Evolutionary conservation across 345 rosid species (phyloP), one percentile per base, ranked within the genome.

Genomic region (Angophora floribunda): DNA sequence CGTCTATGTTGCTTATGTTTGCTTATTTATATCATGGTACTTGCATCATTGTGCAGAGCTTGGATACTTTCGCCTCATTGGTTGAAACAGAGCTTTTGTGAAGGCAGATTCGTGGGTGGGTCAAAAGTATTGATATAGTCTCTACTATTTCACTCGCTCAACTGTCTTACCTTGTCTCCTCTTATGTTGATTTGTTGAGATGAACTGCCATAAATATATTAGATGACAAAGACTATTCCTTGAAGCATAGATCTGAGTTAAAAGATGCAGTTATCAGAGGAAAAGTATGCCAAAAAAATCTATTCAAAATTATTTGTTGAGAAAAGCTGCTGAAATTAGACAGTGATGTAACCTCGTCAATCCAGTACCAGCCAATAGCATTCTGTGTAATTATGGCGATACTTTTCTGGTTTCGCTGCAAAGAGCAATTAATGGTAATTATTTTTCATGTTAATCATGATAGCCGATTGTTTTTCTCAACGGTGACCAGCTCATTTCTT

Each of bases 41-140:
- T 75, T 86, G 61, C 44, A 51, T 63, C 84, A 36, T 89, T 78
- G 65, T 91, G 93, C 98, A 96, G 98, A 85, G 96, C 97, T 85
- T 96, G 97, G 98, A 94, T 96, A 49, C 95, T 96, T 55, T 96
- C 97, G 5, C 93, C 97, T 13, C 93, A 85, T 90, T 96, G 99
- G 99, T 91, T 95, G 89, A 96, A 94, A 91, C 93, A 95, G 89
- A 95, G 96, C 91, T 92, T 90, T 79, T 86, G 91, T 75, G 55
- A 89, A 89, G 95, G 97, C 88, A 91, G 90, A 89, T 96, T 96
- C 90, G 94, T 93, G 52, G 96, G 99, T 95, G 89, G 92, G 99
- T 93, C 89, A 44, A 91, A 87, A 89, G 78, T 30, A 89, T 45
- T 59, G 65, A 52, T 21, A 70, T 11, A 11, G 44, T 59, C 57